These are phyloP conservation scores for Candida arabinofermentans DNA, from an alignment of 805 yeast genomes.

Conservation along the genomic window DNA sequence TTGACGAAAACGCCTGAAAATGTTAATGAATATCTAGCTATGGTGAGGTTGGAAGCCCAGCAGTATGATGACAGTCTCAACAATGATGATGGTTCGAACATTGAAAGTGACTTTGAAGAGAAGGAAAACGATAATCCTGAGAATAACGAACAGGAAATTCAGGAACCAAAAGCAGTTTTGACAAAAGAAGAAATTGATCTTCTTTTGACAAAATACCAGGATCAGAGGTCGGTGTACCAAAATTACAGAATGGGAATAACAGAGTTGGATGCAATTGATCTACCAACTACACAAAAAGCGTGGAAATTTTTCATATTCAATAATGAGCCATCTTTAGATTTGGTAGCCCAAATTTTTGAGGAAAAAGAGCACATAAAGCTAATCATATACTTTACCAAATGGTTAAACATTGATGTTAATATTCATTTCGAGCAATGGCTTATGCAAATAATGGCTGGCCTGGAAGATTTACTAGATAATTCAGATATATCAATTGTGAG, in stretches of 20 bases:
- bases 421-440: constrained; percentile 36
- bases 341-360: constrained; percentile 31
- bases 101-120: constrained; percentile 3
- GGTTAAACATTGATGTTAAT: constrained; percentile 35
- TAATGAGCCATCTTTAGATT: constrained; percentile 29
- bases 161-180: constrained; percentile 5
- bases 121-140: background rate
- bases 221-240: constrained; percentile 14
- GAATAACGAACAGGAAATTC: background rate
- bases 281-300: constrained; percentile 34
- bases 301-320: constrained; percentile 41
- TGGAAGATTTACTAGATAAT: constrained; percentile 35
- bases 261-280: constrained; percentile 29
- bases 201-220: constrained; percentile 13
- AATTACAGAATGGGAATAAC: constrained; percentile 16
- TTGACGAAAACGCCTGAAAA: constrained; percentile 14
- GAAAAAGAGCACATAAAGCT: constrained; percentile 34
- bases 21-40: constrained; percentile 31
- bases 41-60: constrained; percentile 31
- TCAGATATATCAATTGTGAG: constrained; percentile 39
- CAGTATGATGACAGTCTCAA: constrained; percentile 9
- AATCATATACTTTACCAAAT: constrained; percentile 38
- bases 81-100: background rate
- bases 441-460: constrained; percentile 33
- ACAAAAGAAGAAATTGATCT: background rate